Conservation (phyloP, 1,284 basidiomycete genomes). For the Irpex sp. region DNA sequence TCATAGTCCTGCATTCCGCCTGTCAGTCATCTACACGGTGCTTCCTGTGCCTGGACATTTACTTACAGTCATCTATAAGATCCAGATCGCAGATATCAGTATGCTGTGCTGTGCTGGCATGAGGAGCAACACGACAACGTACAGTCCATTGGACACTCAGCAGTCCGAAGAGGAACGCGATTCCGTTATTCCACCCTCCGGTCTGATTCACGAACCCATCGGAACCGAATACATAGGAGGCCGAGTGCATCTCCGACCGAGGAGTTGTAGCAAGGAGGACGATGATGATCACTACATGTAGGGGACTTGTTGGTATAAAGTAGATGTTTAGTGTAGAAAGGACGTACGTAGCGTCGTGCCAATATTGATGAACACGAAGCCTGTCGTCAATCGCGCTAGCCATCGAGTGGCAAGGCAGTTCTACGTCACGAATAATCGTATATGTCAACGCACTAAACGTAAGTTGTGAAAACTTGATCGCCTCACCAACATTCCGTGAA, state of each 20-base stretch:
- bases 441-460: neutral
- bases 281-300: conserved; percentile 78
- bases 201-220: conserved; percentile 68
- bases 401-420: conserved; percentile 82
- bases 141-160: conserved; percentile 91
- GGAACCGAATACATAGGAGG: conserved; percentile 74
- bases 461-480: neutral
- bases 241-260: conserved; percentile 75
- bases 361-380: conserved; percentile 87
- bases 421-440: conserved; percentile 23
- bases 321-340: neutral
- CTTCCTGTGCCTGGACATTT: neutral
- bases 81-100: neutral
- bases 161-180: conserved; percentile 85
- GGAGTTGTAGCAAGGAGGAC: conserved; percentile 79
- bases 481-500: conserved; percentile 65
- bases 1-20: conserved; percentile 51
- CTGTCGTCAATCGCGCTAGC: conserved; percentile 73
- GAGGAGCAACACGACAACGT: conserved; percentile 22
- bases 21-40: neutral
- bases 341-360: conserved; percentile 58
- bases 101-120: neutral
- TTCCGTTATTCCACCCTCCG: conserved; percentile 75
- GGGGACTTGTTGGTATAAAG: neutral
- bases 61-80: conserved; percentile 57